Conservation (phyloP, 495 filamentous ascomycete species). For the Parathielavia appendiculata region DNA sequence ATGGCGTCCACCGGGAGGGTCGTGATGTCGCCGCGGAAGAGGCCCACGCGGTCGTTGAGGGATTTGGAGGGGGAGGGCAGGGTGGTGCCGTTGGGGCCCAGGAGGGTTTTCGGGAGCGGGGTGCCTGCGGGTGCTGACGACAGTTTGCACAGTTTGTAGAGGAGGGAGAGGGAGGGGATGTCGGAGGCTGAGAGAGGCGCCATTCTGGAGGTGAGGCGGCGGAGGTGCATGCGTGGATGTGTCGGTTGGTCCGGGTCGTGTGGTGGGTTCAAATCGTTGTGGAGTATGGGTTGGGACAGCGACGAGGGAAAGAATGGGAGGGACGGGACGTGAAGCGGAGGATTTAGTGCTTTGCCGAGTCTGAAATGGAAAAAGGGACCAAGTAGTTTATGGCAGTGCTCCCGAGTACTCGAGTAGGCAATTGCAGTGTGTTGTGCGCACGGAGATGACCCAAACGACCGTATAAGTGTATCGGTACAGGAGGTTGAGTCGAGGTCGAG, state of each 20-base stretch:
- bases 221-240: background rate
- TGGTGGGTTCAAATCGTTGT: background rate
- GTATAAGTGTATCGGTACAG: too few relatives aligned
- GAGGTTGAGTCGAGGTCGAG: too few relatives aligned
- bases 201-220: constrained; percentile 24
- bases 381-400: too few relatives aligned
- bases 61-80: constrained; percentile 39
- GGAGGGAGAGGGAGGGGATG: constrained; percentile 60
- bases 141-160: constrained; percentile 53
- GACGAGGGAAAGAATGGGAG: too few relatives aligned
- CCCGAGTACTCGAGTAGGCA: too few relatives aligned
- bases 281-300: background rate
- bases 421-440: too few relatives aligned
- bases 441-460: too few relatives aligned
- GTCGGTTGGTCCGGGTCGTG: background rate
- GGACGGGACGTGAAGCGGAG: background rate
- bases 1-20: constrained; percentile 73
- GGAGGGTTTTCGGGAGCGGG: constrained; percentile 15
- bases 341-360: too few relatives aligned
- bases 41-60: constrained; percentile 67
- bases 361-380: too few relatives aligned
- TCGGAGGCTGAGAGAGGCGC: constrained; percentile 33
- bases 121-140: constrained; percentile 19
- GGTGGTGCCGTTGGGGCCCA: constrained; percentile 18
- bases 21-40: constrained; percentile 79